Base-by-base conservation (phyloP, 2,329 filamentous ascomycete species). In the Bipolaris oryzae region DNA sequence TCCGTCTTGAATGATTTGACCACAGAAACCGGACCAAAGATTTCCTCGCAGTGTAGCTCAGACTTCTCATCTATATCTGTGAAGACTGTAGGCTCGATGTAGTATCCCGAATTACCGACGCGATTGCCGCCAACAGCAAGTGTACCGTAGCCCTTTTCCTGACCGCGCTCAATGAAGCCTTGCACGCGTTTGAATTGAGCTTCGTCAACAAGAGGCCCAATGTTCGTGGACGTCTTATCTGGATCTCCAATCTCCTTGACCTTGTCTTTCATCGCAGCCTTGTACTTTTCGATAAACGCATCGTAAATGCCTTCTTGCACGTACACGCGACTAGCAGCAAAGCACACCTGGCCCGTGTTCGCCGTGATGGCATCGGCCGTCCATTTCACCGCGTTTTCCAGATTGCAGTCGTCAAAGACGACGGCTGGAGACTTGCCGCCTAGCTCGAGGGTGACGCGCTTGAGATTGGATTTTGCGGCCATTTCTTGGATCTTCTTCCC, bases 351-450 rank as follows among this genome's bases (percentile, higher is more conserved):
- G 6, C 75, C 76, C 1, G 75, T 75, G 53, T 76, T 75, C 33
- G 68, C 68, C 2, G 71, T 74, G 60, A 76, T 76, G 31, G 68
- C 72, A 41, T 74, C 73, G 7, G 68, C 67, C 9, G 64, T 72
- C 73, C 71, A 73, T 2, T 58, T 64, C 1, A 77, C 71, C 0
- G 76, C 77, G 18, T 80, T 77, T 4, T 80, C 76, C 9, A 81
- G 65, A 59, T 80, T 73, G 15, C 66, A 69, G 60, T 81, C 79
- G 31, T 79, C 76, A 55, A 81, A 81, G 6, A 81, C 71, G 5
- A 81, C 68, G 1, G 75, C 74, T 0, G 79, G 79, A 7, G 71
- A 75, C 60, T 81, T 81, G 15, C 79, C 79, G 16, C 78, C 78
- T 1, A 79, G 70, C 57, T 80, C 78, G 11, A 80, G 73, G 0